Evolutionary conservation across 2,329 filamentous ascomycete species (phyloP), one percentile per base, ranked within the genome.

Genomic region (Colletotrichum musae): DNA sequence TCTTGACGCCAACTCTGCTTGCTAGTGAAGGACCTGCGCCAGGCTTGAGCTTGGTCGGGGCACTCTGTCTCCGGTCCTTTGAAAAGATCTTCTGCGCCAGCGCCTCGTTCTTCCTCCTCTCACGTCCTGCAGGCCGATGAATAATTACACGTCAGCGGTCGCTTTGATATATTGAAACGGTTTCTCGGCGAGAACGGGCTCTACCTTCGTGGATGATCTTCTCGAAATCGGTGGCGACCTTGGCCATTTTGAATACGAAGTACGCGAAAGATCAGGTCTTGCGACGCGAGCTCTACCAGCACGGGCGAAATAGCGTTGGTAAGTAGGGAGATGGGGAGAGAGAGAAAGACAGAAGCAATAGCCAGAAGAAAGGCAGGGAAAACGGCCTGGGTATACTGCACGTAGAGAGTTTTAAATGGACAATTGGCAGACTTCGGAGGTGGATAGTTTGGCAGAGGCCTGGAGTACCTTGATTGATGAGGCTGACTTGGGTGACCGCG

Each of bases 21-120:
- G 92, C 89, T 58, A 94, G 87, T 3, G 89, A 89, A 75, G 89
- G 84, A 59, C 86, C 83, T 58, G 78, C 75, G 65, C 78, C 77
- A 70, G 81, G 77, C 75, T 83, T 88, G 66, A 83, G 77, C 68
- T 80, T 86, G 51, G 81, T 80, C 6, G 87, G 86, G 47, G 90
- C 86, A 75, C 87, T 91, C 60, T 87, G 80, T 41, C 85, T 81
- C 73, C 91, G 88, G 76, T 88, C 88, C 72, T 81, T 84, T 73
- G 88, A 88, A 73, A 95, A 91, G 76, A 95, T 93, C 76, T 88
- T 86, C 74, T 92, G 86, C 39, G 93, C 93, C n/a, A 94, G 87
- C 4, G 83, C 85, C 76, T 93, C 89, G 74, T 92, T 91, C 82
- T 90, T 91, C 82, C 92, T 92, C 77, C 90, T 89, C 78, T 92